Conservation (phyloP, 768 basidiomycete species). For the Termitomyces sp. region DNA sequence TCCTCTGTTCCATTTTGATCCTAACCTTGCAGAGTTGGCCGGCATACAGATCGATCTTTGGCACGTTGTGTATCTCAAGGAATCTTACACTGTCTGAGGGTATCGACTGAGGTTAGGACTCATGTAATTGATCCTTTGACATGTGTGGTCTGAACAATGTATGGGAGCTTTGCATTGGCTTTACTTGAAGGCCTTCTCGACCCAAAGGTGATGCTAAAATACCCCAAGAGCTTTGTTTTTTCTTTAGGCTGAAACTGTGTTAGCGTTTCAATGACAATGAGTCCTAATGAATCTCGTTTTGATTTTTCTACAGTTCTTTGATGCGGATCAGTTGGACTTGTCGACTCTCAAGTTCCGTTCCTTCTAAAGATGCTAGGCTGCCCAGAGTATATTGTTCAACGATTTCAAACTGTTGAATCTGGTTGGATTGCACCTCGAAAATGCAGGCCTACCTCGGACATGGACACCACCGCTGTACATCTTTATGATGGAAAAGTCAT, state of each 20-base stretch:
- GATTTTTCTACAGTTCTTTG: too few species aligned
- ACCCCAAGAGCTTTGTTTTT: too few species aligned
- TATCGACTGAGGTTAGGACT: neutral
- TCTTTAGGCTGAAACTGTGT: too few species aligned
- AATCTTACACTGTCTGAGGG: neutral
- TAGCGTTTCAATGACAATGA: too few species aligned
- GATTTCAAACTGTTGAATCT: neutral
- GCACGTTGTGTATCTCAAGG: neutral
- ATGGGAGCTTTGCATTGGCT: neutral
- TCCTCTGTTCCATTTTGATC: constrained; percentile 41
- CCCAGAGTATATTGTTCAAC: neutral
- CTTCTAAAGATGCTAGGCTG: neutral
- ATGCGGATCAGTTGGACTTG: neutral
- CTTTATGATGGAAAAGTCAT: too few species aligned
- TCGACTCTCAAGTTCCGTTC: too few species aligned
- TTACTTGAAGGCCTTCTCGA: too few species aligned
- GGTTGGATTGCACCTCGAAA: neutral
- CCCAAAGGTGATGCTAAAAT: too few species aligned
- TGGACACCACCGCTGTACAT: too few species aligned
- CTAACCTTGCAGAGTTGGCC: neutral
- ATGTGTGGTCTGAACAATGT: neutral
- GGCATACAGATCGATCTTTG: neutral
- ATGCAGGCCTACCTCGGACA: neutral
- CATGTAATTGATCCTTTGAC: neutral
- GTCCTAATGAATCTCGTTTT: too few species aligned